Percentiles rank a stretch among this genome's conserved stretches.
Conservation (phyloP, 495 filamentous ascomycete species). For the Tuber calosporum region DNA sequence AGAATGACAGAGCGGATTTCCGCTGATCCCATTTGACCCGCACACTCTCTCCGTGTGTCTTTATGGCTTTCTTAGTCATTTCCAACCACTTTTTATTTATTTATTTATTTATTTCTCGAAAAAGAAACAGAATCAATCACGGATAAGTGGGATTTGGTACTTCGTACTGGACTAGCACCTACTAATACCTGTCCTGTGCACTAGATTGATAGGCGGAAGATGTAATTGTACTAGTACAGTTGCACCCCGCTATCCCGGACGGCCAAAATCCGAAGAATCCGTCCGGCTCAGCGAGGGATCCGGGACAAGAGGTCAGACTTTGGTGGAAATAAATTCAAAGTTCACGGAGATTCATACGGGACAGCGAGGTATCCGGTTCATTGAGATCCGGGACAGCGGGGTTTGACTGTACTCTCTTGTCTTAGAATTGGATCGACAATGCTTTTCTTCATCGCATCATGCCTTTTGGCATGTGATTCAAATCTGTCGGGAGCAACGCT, state of each 20-base stretch:
- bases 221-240: too few relatives aligned
- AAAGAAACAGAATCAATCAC: neutral
- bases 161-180: neutral
- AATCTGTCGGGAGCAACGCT: neutral
- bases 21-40: neutral
- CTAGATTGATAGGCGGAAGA: neutral
- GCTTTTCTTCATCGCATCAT: neutral
- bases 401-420: neutral
- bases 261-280: too few relatives aligned
- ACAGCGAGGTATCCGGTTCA: too few relatives aligned
- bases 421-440: slow-evolving; percentile 3
- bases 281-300: too few relatives aligned
- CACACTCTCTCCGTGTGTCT: neutral
- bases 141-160: neutral
- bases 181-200: neutral
- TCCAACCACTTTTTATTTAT: too few relatives aligned
- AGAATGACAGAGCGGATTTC: neutral
- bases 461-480: neutral
- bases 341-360: too few relatives aligned
- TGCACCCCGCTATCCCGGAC: too few relatives aligned
- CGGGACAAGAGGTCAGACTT: too few relatives aligned
- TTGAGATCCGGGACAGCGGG: too few relatives aligned
- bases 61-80: neutral
- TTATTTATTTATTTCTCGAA: neutral
- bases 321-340: too few relatives aligned